Evolutionary conservation across 2,329 filamentous ascomycete species (phyloP).

Genomic region (Helminthosporium solani): DNA sequence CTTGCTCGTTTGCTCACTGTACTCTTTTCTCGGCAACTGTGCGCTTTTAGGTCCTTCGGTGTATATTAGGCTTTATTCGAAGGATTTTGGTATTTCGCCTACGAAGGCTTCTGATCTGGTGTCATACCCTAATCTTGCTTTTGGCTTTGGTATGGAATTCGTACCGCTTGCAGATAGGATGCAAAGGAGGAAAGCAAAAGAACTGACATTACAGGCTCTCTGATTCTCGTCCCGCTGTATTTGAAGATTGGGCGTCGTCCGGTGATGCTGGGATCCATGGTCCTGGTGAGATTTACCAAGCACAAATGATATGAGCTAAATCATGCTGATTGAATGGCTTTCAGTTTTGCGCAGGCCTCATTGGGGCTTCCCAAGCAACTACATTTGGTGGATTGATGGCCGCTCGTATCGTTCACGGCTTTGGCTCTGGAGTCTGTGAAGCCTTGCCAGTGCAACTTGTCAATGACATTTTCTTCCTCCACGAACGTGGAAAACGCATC

Average conservation of each 20-base stretch:
- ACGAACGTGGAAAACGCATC: constrained; percentile 52
- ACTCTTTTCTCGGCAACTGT: constrained; percentile 61
- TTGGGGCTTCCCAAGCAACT: constrained; percentile 45
- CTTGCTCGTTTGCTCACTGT: constrained; percentile 54
- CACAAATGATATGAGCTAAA: background rate
- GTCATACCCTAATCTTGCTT: constrained; percentile 62
- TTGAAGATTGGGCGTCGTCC: constrained; percentile 53
- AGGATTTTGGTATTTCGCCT: constrained; percentile 54
- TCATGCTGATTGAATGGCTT: background rate
- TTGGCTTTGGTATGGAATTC: constrained; percentile 58
- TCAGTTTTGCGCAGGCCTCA: constrained; percentile 45
- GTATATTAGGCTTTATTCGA: constrained; percentile 57
- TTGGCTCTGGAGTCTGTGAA: constrained; percentile 50
- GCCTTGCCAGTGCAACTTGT: constrained; percentile 51
- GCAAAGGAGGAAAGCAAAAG: too few relatives aligned
- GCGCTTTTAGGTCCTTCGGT: constrained; percentile 59
- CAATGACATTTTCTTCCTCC: constrained; percentile 52
- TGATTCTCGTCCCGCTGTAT: constrained; percentile 60
- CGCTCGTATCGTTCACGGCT: constrained; percentile 45
- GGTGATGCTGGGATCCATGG: constrained; percentile 46
- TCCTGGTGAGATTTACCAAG: constrained; percentile 28
- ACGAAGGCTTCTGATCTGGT: constrained; percentile 57
- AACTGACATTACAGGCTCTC: constrained; percentile 36
- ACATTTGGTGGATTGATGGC: constrained; percentile 47
- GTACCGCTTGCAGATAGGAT: too few relatives aligned